Evolutionary conservation across 192 early-diverging fungal species (phyloP).

Genomic region (Rhizoclosmatium globosum): DNA sequence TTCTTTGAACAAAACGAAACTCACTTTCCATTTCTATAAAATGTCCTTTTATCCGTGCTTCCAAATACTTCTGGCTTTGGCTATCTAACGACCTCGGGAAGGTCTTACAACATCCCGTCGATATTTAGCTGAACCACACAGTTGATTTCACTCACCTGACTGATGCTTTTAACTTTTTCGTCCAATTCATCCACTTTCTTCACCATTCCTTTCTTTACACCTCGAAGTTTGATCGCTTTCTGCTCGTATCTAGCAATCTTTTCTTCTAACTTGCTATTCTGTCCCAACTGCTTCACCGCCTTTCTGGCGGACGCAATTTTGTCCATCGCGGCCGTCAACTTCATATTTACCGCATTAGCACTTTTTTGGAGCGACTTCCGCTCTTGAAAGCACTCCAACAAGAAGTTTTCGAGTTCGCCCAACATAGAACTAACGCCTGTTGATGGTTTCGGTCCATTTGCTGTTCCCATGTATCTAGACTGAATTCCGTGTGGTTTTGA

Average conservation of each 20-base stretch:
- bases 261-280: not conserved
- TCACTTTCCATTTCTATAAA: slow-evolving; percentile 50
- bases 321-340: not conserved
- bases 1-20: slow-evolving; percentile 1
- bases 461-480: not conserved
- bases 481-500: not conserved
- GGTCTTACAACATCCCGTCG: slow-evolving; percentile 25
- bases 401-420: slow-evolving; percentile 27
- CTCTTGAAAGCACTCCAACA: slow-evolving; percentile 20
- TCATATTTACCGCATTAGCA: slow-evolving; percentile 11
- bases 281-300: not conserved
- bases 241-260: slow-evolving; percentile 21
- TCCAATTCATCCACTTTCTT: slow-evolving; percentile 42
- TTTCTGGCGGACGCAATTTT: slow-evolving; percentile 14
- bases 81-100: slow-evolving; percentile 45
- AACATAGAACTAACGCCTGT: slow-evolving; percentile 9
- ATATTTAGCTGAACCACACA: not conserved
- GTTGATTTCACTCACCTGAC: slow-evolving; percentile 25
- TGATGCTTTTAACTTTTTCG: slow-evolving; percentile 49
- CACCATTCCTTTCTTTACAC: slow-evolving; percentile 17
- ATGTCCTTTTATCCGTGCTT: slow-evolving; percentile 41
- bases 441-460: not conserved
- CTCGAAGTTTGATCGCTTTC: slow-evolving; percentile 22
- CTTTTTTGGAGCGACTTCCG: slow-evolving; percentile 12
- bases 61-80: slow-evolving; percentile 42